These are phyloP conservation scores for Dalbergia oliveri DNA, from an alignment of 306 rosid species.

Conservation along the genomic window DNA sequence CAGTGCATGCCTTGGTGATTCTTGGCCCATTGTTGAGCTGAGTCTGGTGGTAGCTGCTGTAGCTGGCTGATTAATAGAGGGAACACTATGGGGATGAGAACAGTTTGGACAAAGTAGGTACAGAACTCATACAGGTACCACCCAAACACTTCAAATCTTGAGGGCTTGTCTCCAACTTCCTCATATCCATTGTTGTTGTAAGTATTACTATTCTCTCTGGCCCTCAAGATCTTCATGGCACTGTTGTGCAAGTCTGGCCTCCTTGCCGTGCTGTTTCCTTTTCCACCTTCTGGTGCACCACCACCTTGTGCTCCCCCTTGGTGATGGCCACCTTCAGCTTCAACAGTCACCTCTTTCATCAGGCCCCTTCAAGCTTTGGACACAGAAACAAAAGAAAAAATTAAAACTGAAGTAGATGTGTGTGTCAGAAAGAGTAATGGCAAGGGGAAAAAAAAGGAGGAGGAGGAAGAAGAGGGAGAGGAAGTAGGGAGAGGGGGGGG, in stretches of 20 bases:
- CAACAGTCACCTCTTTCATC: constrained; percentile 50
- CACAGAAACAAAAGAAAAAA: background rate
- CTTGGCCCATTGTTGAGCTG: constrained; percentile 47
- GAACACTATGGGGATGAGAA: constrained; percentile 80
- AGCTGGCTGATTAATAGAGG: constrained; percentile 86
- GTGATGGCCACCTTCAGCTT: constrained; percentile 37
- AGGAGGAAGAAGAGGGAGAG: background rate
- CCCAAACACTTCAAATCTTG: constrained; percentile 69
- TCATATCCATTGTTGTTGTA: constrained; percentile 43
- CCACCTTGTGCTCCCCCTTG: background rate
- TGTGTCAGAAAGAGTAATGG: constrained; percentile 41
- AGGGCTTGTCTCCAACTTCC: constrained; percentile 68
- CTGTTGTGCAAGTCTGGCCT: constrained; percentile 58
- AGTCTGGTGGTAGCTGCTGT: constrained; percentile 45
- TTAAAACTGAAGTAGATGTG: background rate
- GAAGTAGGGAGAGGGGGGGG: background rate
- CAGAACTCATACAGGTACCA: constrained; percentile 85
- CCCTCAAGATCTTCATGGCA: constrained; percentile 59
- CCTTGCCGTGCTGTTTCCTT: background rate
- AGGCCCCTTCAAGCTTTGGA: background rate
- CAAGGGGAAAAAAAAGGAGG: background rate
- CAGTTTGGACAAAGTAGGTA: constrained; percentile 67
- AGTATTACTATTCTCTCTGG: constrained; percentile 54
- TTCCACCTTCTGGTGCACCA: background rate
- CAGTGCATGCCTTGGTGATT: constrained; percentile 53